These are phyloP conservation scores for Schizothecium vesticola DNA, from an alignment of 495 filamentous ascomycete genomes.

Conservation along the genomic window DNA sequence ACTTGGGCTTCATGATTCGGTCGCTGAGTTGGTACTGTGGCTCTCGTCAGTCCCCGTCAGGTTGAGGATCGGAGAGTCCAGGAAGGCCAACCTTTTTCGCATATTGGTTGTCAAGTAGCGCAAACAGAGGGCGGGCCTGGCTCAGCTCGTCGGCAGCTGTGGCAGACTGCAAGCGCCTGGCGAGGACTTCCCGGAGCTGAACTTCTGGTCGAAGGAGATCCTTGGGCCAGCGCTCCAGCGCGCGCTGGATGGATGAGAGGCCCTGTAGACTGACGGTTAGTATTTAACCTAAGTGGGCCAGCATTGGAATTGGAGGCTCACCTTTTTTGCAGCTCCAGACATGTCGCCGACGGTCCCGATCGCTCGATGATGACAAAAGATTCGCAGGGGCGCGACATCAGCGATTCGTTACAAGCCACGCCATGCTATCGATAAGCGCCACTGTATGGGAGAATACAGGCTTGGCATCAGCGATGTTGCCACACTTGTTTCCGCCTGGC, in stretches of 20 bases:
- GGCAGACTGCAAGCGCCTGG: conserved; percentile 46
- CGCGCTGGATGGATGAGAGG: conserved; percentile 46
- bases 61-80: not conserved
- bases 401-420: not conserved
- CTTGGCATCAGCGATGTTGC: not conserved
- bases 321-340: conserved; percentile 15
- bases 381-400: not conserved
- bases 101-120: conserved; percentile 70
- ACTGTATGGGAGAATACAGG: not conserved
- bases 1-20: conserved; percentile 60
- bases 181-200: conserved; percentile 66
- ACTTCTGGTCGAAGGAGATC: conserved; percentile 72
- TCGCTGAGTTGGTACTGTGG: conserved; percentile 58
- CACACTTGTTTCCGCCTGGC: not conserved
- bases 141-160: conserved; percentile 36
- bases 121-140: conserved; percentile 68
- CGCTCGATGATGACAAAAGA: not conserved
- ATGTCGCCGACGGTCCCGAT: conserved; percentile 13
- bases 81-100: conserved; percentile 45
- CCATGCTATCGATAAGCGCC: not conserved
- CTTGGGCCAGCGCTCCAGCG: conserved; percentile 71
- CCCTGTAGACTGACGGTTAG: not conserved
- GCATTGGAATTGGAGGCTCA: not conserved
- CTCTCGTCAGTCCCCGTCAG: not conserved
- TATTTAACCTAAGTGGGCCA: not conserved